Evolutionary conservation across 202 grass and related monocot genomes (phyloP).

Genomic region (Bolboschoenoplectus hybrid): DNA sequence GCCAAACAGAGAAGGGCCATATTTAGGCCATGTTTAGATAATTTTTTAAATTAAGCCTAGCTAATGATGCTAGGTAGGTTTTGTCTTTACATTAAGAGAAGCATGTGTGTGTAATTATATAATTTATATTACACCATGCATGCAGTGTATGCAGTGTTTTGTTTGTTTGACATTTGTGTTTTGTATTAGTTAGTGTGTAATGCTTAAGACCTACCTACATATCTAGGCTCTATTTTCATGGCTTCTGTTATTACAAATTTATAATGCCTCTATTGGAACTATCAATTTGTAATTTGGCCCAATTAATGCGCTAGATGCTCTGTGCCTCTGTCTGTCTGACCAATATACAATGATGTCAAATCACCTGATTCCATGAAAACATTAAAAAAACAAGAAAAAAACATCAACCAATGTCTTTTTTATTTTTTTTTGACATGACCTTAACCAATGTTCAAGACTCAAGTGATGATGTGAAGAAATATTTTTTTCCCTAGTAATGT

Average conservation of each 20-base stretch:
- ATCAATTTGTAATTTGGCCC: constrained; percentile 21
- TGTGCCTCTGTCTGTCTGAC: neutral
- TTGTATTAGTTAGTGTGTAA: neutral
- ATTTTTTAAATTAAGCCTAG: constrained; percentile 19
- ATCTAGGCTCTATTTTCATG: constrained; percentile 25
- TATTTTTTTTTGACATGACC: too few species aligned
- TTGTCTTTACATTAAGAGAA: constrained; percentile 41
- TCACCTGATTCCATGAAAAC: constrained; percentile 22
- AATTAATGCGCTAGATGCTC: constrained; percentile 22
- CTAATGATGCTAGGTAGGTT: neutral
- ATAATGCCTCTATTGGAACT: constrained; percentile 23
- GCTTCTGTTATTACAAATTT: neutral
- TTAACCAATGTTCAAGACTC: too few species aligned
- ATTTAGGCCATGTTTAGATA: constrained; percentile 30
- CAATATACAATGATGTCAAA: constrained; percentile 24
- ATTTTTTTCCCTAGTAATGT: too few species aligned
- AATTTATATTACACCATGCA: too few species aligned
- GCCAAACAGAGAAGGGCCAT: neutral
- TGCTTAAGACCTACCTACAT: constrained; percentile 40
- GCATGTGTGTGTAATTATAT: constrained; percentile 31
- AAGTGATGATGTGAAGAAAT: too few species aligned
- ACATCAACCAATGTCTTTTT: too few species aligned
- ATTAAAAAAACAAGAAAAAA: neutral
- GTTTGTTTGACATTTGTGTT: constrained; percentile 39
- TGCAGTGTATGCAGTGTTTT: constrained; percentile 21